Percentiles rank a stretch among this genome's conserved stretches.
Evolutionary conservation across 1,284 basidiomycete species (phyloP).

Genomic region (Athelia sp.): DNA sequence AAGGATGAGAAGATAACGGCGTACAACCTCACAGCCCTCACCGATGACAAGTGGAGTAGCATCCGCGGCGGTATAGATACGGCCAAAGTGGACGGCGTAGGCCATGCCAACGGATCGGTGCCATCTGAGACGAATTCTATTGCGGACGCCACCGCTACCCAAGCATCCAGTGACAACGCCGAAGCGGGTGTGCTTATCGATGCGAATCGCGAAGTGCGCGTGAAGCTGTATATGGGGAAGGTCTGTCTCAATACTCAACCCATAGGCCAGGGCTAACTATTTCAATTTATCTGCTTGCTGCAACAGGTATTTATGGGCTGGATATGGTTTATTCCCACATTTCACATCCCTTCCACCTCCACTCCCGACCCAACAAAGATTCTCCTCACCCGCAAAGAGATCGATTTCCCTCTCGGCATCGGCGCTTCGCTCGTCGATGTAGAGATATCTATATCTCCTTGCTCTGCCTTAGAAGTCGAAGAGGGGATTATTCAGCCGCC

Average conservation of each 20-base stretch:
- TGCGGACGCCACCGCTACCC: conserved; percentile 26
- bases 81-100: conserved; percentile 12
- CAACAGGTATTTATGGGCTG: conserved; percentile 69
- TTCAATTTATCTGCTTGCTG: not conserved
- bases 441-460: conserved; percentile 46
- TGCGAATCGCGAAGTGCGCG: conserved; percentile 65
- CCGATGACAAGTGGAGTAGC: conserved; percentile 37
- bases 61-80: conserved; percentile 31
- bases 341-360: conserved; percentile 54
- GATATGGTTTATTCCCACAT: conserved; percentile 80
- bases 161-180: conserved; percentile 19
- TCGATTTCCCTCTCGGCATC: conserved; percentile 74
- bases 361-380: conserved; percentile 24
- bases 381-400: conserved; percentile 48
- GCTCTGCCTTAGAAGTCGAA: conserved; percentile 11
- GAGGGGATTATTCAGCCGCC: conserved; percentile 21
- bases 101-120: conserved; percentile 19
- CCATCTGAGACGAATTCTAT: conserved; percentile 39
- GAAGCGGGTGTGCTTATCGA: conserved; percentile 57
- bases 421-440: conserved; percentile 65
- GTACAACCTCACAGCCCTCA: conserved; percentile 40
- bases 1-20: conserved; percentile 37
- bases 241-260: conserved; percentile 24
- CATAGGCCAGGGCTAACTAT: too few relatives aligned
- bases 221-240: conserved; percentile 75